phyloP scores from a whole-genome alignment of 768 basidiomycete genomes.

The Hemileccinum impolitum region DNA sequence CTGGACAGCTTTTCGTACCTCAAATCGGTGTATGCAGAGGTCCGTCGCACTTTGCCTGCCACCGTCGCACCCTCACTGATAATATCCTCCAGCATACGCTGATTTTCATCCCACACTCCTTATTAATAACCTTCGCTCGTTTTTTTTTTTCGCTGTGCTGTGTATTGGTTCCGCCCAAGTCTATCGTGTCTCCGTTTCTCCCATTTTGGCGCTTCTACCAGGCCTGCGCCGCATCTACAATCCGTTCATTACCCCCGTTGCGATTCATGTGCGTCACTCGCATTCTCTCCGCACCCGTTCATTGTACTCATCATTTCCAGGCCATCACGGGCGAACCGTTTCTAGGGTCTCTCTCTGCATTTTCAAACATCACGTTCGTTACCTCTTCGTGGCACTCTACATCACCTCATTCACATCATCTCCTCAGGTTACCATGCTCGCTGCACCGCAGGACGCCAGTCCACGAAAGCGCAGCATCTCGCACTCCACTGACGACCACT shows the following conservation, averaged over 20 bases:
- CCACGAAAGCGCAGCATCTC: conserved; percentile 16
- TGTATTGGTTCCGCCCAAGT: no score
- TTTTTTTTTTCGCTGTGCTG: not conserved
- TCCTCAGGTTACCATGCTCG: conserved; percentile 18
- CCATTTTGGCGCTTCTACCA: not conserved
- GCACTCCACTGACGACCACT: conserved; percentile 16
- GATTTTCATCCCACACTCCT: conserved; percentile 18
- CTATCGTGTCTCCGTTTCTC: no score
- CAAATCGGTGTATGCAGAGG: conserved; percentile 18
- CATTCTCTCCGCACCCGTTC: not conserved
- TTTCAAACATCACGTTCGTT: conserved; percentile 1
- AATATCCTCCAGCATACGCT: conserved; percentile 7
- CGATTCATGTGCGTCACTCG: conserved; percentile 21
- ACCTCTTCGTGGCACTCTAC: not conserved
- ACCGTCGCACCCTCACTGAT: no score
- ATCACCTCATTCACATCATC: not conserved
- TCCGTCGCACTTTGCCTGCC: not conserved
- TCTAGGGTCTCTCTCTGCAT: conserved; percentile 14
- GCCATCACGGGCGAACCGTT: conserved; percentile 13
- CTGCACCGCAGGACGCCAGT: not conserved
- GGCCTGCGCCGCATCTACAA: no score
- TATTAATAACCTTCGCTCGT: conserved; percentile 6
- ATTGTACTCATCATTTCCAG: conserved; percentile 10
- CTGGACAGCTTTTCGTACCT: conserved; percentile 4
- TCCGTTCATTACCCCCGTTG: not conserved